These are phyloP conservation scores for Suillus americanus DNA, from an alignment of 768 basidiomycete genomes.

Conservation along the genomic window DNA sequence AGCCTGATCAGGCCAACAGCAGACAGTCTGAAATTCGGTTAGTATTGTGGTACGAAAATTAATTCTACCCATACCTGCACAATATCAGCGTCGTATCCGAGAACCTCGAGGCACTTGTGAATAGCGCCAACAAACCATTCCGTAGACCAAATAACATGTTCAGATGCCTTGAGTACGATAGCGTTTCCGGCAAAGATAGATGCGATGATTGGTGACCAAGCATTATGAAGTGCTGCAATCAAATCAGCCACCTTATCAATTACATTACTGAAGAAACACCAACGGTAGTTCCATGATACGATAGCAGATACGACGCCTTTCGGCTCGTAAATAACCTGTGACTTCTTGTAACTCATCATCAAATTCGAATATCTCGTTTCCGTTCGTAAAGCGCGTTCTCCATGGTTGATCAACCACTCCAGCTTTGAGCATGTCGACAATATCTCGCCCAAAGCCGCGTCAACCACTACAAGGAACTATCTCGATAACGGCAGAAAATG, in stretches of 20 bases:
- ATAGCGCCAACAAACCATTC: conserved; percentile 81
- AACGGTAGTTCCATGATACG: conserved; percentile 96
- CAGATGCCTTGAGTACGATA: conserved; percentile 89
- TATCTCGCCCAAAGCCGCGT: conserved; percentile 93
- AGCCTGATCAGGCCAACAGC: conserved; percentile 88
- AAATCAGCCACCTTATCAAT: neutral
- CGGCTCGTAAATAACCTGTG: conserved; percentile 84
- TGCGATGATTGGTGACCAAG: conserved; percentile 91
- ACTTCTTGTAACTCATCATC: conserved; percentile 73
- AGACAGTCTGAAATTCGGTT: conserved; percentile 54
- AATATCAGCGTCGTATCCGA: conserved; percentile 83
- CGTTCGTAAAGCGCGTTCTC: conserved; percentile 73
- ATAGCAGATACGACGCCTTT: conserved; percentile 90
- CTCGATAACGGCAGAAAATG: conserved; percentile 2
- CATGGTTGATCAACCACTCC: conserved; percentile 87
- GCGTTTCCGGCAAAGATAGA: conserved; percentile 89
- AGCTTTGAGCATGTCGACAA: conserved; percentile 93
- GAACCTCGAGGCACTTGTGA: conserved; percentile 69
- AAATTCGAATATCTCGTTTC: conserved; percentile 67
- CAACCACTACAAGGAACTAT: conserved; percentile 60
- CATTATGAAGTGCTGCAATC: conserved; percentile 83
- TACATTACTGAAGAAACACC: conserved; percentile 17
- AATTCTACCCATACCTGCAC: conserved; percentile 61
- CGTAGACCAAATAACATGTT: conserved; percentile 91
- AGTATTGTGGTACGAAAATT: conserved; percentile 3